Base-by-base conservation (phyloP, 331 rosid species). In the Saraca asoca region DNA sequence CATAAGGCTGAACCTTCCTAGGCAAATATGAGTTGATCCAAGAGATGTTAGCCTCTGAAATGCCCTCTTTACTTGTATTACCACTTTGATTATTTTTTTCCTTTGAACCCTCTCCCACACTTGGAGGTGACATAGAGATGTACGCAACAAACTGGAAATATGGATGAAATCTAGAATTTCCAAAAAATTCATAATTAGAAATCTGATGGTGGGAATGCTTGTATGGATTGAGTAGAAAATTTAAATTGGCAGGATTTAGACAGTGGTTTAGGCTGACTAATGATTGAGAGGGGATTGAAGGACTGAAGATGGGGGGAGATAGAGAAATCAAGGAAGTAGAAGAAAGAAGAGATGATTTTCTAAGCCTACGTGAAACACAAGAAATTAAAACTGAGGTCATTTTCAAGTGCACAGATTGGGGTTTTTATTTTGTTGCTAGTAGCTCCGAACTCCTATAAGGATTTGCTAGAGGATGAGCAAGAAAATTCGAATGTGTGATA, bases 11-110 rank as follows among this genome's bases (percentile, higher is more conserved):
- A 69, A 70, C 73, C 45, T 68, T 72, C 54, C 60, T 73, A n/a
- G 91, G 96, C 80, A 90, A 79, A 62, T 83, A 86, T 67, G 58
- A 72, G 44, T 81, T 85, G 57, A 93, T 76, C 98, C 98, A 89
- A 67, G 91, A 78, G 42, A 69, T 29, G 13, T 29, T 57, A n/a
- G 56, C 63, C 66, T 68, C 70, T 2, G 60, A 45, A 15, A 43
- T 15, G 12, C 52, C 57, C 48, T 24, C 75, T n/a, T 62, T 60
- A 46, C 69, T 24, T 8, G 35, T 51, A 53, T 69, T 49, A 42
- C 69, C 44, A 52, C 63, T 58, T 43, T 38, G 71, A 52, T 78
- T 42, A 44, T 64, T 72, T 7, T 71, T 71, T 29, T 60, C 75
- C 66, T 84, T 63, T 7, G 79, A 64, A 44, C 45, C 62, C 34